Evolutionary conservation across 2,329 filamentous ascomycete species (phyloP), one percentile per base, ranked within the genome.

Genomic region (Phaeophleospora eucalypticola): DNA sequence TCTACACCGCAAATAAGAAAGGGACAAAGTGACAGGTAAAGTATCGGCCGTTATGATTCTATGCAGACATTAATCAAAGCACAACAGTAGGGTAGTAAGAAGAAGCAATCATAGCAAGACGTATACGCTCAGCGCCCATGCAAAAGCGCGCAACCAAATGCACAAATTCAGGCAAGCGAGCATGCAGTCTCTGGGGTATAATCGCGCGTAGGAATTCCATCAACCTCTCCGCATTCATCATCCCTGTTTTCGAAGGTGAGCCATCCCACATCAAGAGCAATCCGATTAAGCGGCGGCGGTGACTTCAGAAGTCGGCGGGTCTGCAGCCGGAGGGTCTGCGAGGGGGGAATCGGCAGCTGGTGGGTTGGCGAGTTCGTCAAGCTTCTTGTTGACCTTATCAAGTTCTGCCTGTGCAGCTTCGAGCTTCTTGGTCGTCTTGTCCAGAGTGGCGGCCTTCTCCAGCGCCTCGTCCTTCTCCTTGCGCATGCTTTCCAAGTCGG

Each of bases 331-430:
- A n/a, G 34, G 7, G 7, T 36, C 34, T 16, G 34, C n/a, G 12
- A 16, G 34, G 7, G 12, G 7, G 34, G 34, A 6, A 8, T 16
- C 34, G 14, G 7, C 34, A 8, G 27, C 27, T 8, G 27, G 27
- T n/a, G 8, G 8, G 34, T 44, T 43, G 21, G 41, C 46, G 12
- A 48, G 37, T 20, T 49, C 48, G 18, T 53, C 37, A 16, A 53
- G 52, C 12, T 36, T 41, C 43, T 53, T 54, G 38, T 52, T 52
- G 24, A 55, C 32, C 7, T 52, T 36, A 20, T 47, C 54, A 34
- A 55, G 45, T 39, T 57, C 48, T n/a, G 37, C 36, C 45, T 54
- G 40, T 17, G 52, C 46, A n/a, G 42, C 39, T 34, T 54, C 52
- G 17, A 39, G 19, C 15, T 39, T 43, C 35, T 45, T 45, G 16